Evolutionary conservation across 257 asterid genomes (phyloP).

Genomic region (Coffea canephora): DNA sequence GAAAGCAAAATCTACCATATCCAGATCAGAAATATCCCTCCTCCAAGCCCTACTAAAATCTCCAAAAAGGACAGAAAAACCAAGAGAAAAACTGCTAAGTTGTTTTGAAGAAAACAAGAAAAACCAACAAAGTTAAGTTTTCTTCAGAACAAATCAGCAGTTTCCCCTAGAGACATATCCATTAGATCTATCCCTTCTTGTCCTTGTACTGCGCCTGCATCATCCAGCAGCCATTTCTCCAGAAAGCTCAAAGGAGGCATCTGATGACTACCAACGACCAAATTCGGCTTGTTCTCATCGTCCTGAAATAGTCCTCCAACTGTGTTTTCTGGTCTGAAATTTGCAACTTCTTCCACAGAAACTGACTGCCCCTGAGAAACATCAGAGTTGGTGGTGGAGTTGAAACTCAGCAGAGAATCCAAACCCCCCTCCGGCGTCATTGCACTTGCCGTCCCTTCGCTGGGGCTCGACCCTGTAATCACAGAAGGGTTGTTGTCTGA

Average conservation of each 20-base stretch:
- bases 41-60: background rate
- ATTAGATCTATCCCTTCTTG: constrained; percentile 50
- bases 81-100: constrained; percentile 33
- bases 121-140: background rate
- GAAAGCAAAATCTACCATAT: constrained; percentile 7
- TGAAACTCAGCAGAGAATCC: constrained; percentile 43
- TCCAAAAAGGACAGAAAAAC: background rate
- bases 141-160: constrained; percentile 76
- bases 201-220: constrained; percentile 50
- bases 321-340: constrained; percentile 20
- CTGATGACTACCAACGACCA: background rate
- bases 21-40: background rate
- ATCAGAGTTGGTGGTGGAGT: constrained; percentile 41
- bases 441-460: constrained; percentile 48
- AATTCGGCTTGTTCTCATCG: constrained; percentile 1
- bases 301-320: background rate
- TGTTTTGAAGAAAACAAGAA: constrained; percentile 36
- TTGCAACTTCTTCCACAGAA: constrained; percentile 25
- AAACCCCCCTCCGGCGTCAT: constrained; percentile 25
- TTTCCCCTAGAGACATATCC: constrained; percentile 54
- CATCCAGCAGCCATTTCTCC: constrained; percentile 87
- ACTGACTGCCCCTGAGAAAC: constrained; percentile 25
- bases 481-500: constrained; percentile 29
- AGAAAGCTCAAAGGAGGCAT: constrained; percentile 54
- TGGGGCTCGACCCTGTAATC: constrained; percentile 44